These are phyloP conservation scores for Vigna hirtella DNA, from an alignment of 306 rosid species.

Conservation along the genomic window DNA sequence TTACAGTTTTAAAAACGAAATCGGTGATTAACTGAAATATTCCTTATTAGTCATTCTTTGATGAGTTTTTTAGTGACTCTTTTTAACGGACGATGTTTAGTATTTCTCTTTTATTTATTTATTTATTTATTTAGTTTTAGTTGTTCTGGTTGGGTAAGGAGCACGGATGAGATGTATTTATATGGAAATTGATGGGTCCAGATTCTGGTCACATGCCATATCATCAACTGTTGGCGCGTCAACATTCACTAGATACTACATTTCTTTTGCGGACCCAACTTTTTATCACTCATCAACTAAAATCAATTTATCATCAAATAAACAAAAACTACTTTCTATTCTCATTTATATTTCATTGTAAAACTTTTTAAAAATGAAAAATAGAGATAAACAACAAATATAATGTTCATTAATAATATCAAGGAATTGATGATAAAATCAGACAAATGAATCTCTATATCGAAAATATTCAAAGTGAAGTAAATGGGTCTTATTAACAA, in stretches of 20 bases:
- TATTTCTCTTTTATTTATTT: too few relatives aligned
- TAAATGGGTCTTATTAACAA: not conserved
- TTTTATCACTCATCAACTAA: not conserved
- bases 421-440: too few relatives aligned
- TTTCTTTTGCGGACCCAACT: slow-evolving; percentile 27
- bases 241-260: not conserved
- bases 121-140: not conserved
- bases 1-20: too few relatives aligned
- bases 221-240: slow-evolving; percentile 38
- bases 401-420: not conserved
- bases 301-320: not conserved
- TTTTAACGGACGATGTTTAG: too few relatives aligned
- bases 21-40: too few relatives aligned
- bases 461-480: too few relatives aligned
- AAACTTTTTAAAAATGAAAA: too few relatives aligned
- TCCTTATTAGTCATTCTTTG: too few relatives aligned
- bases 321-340: not conserved
- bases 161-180: not conserved
- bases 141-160: not conserved
- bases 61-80: too few relatives aligned
- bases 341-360: too few relatives aligned
- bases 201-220: slow-evolving; percentile 13
- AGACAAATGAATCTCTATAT: too few relatives aligned
- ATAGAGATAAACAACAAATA: not conserved
- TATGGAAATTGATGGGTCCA: slow-evolving; percentile 27